Base-by-base conservation (phyloP, 768 basidiomycete genomes). In the Leccinum truebloodii region DNA sequence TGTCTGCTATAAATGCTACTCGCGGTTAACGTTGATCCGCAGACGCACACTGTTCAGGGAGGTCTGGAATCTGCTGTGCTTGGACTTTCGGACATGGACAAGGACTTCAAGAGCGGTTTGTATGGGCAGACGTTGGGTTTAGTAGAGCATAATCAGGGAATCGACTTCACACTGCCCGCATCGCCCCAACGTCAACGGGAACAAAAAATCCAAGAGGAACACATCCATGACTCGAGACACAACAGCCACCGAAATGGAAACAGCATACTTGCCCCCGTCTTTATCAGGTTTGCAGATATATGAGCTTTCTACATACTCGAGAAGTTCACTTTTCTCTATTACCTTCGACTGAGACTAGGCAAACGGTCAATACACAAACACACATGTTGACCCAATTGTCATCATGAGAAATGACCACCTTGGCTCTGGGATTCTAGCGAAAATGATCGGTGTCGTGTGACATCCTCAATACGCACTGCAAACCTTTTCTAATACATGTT, bases 161-260 rank as follows among this genome's bases (percentile, higher is more conserved):
- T 26, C 24, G 24, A 3, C 24, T 24, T 24, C 24, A 24, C 24
- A 24, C 24, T 24, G 24, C 24, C 24, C 24, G 24, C 24, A 24
- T 24, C 24, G 24, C 24, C 24, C 4, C 14, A 7, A 60, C 44
- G 52, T 64, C 22, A 9, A 67, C 37, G 7, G 51, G 52, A 30
- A 62, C 63, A 50, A 58, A 67, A 34, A 67, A 67, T 2, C 66
- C 60, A 8, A 62, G 32, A 14, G 66, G 66, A 41, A 67, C 55
- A 18, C 66, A 66, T 26, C 41, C 49, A 44, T 24, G 24, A 24
- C 24, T 24, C 24, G 24, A 67, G 57, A 24, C 48, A 26, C 6
- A 22, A n/a, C 10, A 16, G 14, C 34, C 13, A 32, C 6, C 3
- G 18, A 8, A 6, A 49, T 8, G 6, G 30, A 8, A 12, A 35